Conservation (phyloP, 371 early-diverging fungal species). For the Mortierella sp. region DNA sequence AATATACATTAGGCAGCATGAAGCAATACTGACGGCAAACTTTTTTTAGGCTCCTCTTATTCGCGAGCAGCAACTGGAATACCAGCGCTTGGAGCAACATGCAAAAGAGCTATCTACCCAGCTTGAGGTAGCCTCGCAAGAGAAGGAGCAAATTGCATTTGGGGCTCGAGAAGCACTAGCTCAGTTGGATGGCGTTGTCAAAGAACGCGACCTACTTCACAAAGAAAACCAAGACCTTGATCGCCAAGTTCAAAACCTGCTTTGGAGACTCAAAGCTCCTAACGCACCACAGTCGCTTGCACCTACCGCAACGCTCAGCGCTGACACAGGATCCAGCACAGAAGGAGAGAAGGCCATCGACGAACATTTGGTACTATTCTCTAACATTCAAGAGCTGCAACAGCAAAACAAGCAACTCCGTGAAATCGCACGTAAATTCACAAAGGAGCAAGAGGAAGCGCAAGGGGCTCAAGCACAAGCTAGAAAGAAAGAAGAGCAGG, state of each 20-base stretch:
- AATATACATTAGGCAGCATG: neutral
- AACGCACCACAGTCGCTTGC: conserved; percentile 56
- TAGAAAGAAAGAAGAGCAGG: conserved; percentile 58
- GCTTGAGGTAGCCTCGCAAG: conserved; percentile 29
- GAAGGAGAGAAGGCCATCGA: conserved; percentile 60
- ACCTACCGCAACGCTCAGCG: conserved; percentile 29
- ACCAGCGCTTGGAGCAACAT: conserved; percentile 41
- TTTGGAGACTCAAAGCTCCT: conserved; percentile 56
- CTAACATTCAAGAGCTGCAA: conserved; percentile 65
- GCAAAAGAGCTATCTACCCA: conserved; percentile 43
- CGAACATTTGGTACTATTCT: conserved; percentile 64
- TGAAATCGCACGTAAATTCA: conserved; percentile 63
- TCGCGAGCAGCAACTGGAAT: conserved; percentile 52
- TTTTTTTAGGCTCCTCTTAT: conserved; percentile 48
- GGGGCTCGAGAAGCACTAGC: conserved; percentile 52
- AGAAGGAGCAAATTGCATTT: conserved; percentile 50
- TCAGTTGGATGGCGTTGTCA: conserved; percentile 59
- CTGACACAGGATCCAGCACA: conserved; percentile 1
- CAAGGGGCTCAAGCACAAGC: conserved; percentile 56
- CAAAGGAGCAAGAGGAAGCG: conserved; percentile 58
- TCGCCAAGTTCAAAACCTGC: conserved; percentile 63
- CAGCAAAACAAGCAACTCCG: conserved; percentile 70
- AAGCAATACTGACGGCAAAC: neutral
- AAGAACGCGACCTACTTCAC: conserved; percentile 53
- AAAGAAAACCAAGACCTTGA: conserved; percentile 65